These are phyloP conservation scores for Vigna reflexopilosa DNA, from an alignment of 306 rosid species.

Conservation along the genomic window DNA sequence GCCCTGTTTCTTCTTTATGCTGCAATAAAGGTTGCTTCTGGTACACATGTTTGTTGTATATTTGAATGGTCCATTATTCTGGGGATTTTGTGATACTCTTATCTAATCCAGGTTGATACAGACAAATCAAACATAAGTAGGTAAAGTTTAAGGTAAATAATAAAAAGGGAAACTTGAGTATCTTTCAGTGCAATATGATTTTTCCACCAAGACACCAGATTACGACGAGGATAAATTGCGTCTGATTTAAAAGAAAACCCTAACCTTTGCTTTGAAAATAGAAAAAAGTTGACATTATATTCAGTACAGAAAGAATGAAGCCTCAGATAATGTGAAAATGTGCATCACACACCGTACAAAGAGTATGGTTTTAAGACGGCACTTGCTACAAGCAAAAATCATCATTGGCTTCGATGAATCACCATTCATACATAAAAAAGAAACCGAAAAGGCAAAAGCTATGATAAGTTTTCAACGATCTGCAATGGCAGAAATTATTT, in stretches of 20 bases:
- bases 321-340: constrained; percentile 36
- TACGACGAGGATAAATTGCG: background rate
- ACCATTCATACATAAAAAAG: background rate
- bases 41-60: background rate
- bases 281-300: background rate
- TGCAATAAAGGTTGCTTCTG: background rate
- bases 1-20: background rate
- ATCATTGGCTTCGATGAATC: constrained; percentile 34
- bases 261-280: background rate
- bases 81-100: background rate
- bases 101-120: background rate
- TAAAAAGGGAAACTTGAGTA: background rate
- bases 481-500: background rate
- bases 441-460: background rate
- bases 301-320: background rate
- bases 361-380: constrained; percentile 32
- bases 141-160: background rate
- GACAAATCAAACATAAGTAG: background rate
- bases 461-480: background rate
- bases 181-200: background rate
- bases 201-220: background rate
- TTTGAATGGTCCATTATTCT: too few relatives aligned
- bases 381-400: constrained; percentile 39
- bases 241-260: background rate
- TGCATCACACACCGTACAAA: constrained; percentile 27